These are phyloP conservation scores for Chrysoporthe cubensis DNA, from an alignment of 2,329 filamentous ascomycete genomes.

Conservation along the genomic window DNA sequence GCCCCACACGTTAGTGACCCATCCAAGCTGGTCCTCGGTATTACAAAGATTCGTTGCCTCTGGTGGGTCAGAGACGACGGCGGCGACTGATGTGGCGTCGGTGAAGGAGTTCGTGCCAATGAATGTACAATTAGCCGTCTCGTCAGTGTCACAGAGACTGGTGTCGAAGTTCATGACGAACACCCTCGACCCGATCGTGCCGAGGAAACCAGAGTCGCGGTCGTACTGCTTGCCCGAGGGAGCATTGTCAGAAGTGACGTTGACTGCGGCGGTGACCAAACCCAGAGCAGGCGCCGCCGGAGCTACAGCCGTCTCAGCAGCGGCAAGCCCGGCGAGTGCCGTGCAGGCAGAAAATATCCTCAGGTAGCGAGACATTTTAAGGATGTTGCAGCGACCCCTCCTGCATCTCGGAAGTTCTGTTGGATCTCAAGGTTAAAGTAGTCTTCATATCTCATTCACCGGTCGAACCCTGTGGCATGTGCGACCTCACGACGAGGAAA, in stretches of 20 bases:
- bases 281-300: background rate
- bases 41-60: slow-evolving; percentile 4
- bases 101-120: slow-evolving; percentile 1
- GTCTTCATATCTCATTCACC: background rate
- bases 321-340: background rate
- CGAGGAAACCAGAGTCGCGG: slow-evolving; percentile 4
- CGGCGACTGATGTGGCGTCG: background rate
- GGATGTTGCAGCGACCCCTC: background rate
- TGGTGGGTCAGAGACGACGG: slow-evolving; percentile 2
- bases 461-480: background rate
- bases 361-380: background rate
- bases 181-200: background rate
- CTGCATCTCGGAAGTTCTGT: background rate
- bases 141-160: background rate
- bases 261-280: background rate
- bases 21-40: slow-evolving; percentile 3
- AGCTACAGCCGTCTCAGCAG: background rate
- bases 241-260: slow-evolving; percentile 4
- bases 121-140: slow-evolving; percentile 1
- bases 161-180: slow-evolving; percentile 15
- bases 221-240: slow-evolving; percentile 3
- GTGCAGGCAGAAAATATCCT: background rate
- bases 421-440: background rate
- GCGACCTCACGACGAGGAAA: background rate
- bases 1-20: slow-evolving; percentile 9